Conservation (phyloP, 2,329 filamentous ascomycete species). For the Botryosphaeria agaves region DNA sequence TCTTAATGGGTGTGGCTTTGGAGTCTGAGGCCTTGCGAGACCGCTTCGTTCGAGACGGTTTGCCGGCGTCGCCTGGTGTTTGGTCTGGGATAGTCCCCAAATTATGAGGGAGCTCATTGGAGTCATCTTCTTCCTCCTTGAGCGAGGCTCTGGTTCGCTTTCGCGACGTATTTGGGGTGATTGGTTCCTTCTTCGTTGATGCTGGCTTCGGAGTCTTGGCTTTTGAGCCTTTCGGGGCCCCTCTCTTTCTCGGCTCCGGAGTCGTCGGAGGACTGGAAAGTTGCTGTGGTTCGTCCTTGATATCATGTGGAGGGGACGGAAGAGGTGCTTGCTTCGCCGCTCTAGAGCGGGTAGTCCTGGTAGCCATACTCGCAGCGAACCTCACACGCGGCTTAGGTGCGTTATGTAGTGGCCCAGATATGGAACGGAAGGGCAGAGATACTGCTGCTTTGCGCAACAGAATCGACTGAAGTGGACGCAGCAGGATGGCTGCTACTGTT, state of each 20-base stretch:
- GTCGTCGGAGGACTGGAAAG: slow-evolving; percentile 25
- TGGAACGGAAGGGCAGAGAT: too few species aligned
- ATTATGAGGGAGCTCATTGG: slow-evolving; percentile 38
- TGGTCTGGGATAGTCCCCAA: slow-evolving; percentile 21
- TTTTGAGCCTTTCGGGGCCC: slow-evolving; percentile 10
- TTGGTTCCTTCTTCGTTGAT: background rate
- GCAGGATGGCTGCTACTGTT: too few species aligned
- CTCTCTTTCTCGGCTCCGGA: slow-evolving; percentile 10
- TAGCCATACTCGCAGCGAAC: too few species aligned
- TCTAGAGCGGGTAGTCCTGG: slow-evolving; percentile 2
- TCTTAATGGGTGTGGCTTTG: slow-evolving; percentile 7
- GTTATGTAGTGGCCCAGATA: too few species aligned
- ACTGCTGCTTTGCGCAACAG: too few species aligned
- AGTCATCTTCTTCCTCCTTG: slow-evolving; percentile 19
- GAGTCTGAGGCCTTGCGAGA: background rate
- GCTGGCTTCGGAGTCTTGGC: slow-evolving; percentile 2
- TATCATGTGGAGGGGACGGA: slow-evolving; percentile 2
- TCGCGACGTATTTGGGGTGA: slow-evolving; percentile 10
- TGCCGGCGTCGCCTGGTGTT: background rate
- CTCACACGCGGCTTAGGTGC: too few species aligned
- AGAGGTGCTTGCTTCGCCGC: background rate
- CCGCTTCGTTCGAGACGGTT: background rate
- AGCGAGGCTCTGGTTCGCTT: slow-evolving; percentile 19
- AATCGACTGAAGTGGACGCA: too few species aligned
- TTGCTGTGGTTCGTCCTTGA: slow-evolving; percentile 15